Evolutionary conservation across 345 rosid species (phyloP).

Genomic region (Gossypium longicalyx): DNA sequence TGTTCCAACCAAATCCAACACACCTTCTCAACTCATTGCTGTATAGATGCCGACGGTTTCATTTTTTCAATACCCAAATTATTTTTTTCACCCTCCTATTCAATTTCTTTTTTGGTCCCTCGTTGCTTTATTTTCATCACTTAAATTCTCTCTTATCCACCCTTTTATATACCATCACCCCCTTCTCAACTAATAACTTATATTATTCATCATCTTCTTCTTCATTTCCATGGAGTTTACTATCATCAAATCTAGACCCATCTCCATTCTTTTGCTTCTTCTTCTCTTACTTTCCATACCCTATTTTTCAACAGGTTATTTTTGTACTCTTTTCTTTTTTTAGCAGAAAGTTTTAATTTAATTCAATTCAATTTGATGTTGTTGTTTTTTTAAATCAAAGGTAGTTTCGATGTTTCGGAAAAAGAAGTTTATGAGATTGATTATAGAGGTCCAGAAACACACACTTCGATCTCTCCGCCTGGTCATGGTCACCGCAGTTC

Average conservation of each 20-base stretch:
- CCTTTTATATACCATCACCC: background rate
- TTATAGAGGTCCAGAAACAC: constrained; percentile 32
- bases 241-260: constrained; percentile 2
- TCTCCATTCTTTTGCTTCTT: constrained; percentile 4
- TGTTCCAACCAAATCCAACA: constrained; percentile 1
- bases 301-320: constrained; percentile 16
- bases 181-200: background rate
- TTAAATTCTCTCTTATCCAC: background rate
- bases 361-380: background rate
- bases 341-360: too few species aligned
- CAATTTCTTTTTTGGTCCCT: background rate
- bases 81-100: background rate
- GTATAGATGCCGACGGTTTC: constrained; percentile 1
- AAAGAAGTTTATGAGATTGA: constrained; percentile 26
- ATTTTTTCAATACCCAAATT: background rate
- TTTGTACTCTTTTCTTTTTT: background rate
- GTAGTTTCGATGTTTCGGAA: background rate
- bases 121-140: background rate
- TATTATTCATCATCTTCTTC: background rate
- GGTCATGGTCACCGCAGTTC: background rate
- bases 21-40: background rate
- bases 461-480: constrained; percentile 16
- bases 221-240: constrained; percentile 12
- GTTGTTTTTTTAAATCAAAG: background rate
- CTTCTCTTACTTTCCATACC: constrained; percentile 17